Evolutionary conservation across 225 moss, liverwort and hornwort species (phyloP).

Genomic region (Marchantia polymorpha): DNA sequence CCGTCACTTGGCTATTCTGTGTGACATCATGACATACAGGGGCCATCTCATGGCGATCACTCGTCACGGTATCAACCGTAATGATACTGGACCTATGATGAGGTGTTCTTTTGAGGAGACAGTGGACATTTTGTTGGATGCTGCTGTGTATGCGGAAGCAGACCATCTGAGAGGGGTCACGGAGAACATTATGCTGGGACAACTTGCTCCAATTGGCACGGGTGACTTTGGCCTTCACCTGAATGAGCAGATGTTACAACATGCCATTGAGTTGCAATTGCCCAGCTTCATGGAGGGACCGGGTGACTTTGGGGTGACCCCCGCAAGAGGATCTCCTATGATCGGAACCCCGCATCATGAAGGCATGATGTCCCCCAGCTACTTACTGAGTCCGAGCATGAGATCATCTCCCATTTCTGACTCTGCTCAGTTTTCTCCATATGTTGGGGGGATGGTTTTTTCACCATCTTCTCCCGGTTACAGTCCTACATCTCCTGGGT

Average conservation of each 20-base stretch:
- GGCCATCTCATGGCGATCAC: slow-evolving; percentile 99
- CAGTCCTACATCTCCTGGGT: slow-evolving; percentile 57
- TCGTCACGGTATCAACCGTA: slow-evolving; percentile 93
- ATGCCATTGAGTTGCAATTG: slow-evolving; percentile 96
- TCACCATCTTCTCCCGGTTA: slow-evolving; percentile 44
- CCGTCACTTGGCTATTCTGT: slow-evolving; percentile 94
- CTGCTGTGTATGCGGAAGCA: slow-evolving; percentile 94
- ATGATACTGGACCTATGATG: slow-evolving; percentile 99
- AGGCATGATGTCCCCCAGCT: slow-evolving; percentile 98
- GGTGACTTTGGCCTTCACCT: slow-evolving; percentile 90
- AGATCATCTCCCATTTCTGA: slow-evolving; percentile 82
- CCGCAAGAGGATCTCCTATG: slow-evolving; percentile 75
- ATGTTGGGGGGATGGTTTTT: slow-evolving; percentile 79
- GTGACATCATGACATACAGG: slow-evolving; percentile 98
- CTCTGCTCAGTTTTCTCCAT: slow-evolving; percentile 82
- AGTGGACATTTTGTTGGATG: slow-evolving; percentile 92
- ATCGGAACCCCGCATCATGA: slow-evolving; percentile 86
- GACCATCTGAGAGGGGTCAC: slow-evolving; percentile 97
- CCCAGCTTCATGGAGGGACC: slow-evolving; percentile 88
- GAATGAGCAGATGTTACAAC: slow-evolving; percentile 96
- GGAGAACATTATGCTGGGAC: slow-evolving; percentile 98
- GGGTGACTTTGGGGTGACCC: slow-evolving; percentile 65
- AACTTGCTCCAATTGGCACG: slow-evolving; percentile 94
- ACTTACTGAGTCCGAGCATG: slow-evolving; percentile 80
- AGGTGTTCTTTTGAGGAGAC: slow-evolving; percentile 99